Percentiles rank a stretch among this genome's conserved stretches.
These are phyloP conservation scores for Daldinia decipiens DNA, from an alignment of 495 filamentous ascomycete species.

Conservation along the genomic window DNA sequence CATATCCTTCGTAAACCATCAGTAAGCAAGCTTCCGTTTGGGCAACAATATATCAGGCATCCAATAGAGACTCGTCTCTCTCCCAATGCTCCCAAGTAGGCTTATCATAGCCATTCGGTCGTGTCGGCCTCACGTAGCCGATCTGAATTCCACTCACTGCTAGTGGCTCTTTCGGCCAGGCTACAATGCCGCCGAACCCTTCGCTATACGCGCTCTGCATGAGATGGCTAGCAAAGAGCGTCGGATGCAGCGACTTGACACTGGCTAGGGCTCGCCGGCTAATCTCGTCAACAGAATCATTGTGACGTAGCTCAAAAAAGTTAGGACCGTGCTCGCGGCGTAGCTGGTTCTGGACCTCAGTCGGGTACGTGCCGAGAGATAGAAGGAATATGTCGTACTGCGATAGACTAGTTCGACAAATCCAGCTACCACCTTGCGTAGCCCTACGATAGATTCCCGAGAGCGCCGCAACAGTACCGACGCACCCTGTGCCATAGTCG, in stretches of 20 bases:
- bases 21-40: conserved; percentile 9
- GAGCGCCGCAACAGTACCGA: conserved; percentile 72
- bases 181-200: conserved; percentile 59
- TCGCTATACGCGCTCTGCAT: conserved; percentile 60
- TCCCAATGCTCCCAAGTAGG: conserved; percentile 64
- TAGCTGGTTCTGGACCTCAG: conserved; percentile 65
- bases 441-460: conserved; percentile 70
- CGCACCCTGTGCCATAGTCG: conserved; percentile 78
- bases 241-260: conserved; percentile 64
- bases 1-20: conserved; percentile 19
- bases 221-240: conserved; percentile 59
- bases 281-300: conserved; percentile 78
- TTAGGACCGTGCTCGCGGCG: conserved; percentile 59
- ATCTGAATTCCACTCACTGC: conserved; percentile 61
- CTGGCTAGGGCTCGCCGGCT: conserved; percentile 70
- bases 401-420: conserved; percentile 64
- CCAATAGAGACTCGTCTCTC: conserved; percentile 53
- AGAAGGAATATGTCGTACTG: conserved; percentile 70
- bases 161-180: conserved; percentile 64
- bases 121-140: conserved; percentile 62
- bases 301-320: conserved; percentile 69
- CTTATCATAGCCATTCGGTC: conserved; percentile 68
- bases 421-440: conserved; percentile 70
- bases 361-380: conserved; percentile 68
- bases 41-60: conserved; percentile 31